Evolutionary conservation across 208 protist genomes (phyloP).

Genomic region (Leishmania tropica): DNA sequence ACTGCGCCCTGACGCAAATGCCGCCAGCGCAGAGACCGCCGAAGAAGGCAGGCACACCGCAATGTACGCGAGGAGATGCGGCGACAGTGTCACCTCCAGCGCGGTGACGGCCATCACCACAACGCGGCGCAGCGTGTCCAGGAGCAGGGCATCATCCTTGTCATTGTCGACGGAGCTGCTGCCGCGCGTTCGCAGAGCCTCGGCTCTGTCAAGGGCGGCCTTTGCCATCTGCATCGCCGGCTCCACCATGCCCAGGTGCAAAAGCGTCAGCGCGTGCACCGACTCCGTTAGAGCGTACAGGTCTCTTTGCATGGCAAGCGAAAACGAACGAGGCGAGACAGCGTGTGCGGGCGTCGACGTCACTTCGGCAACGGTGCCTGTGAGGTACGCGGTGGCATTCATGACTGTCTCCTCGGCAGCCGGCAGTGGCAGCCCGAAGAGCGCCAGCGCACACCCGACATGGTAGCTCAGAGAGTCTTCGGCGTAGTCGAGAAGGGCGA

Average conservation of each 20-base stretch:
- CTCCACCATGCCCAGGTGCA: slow-evolving; percentile 70
- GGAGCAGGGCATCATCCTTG: slow-evolving; percentile 12
- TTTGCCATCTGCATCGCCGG: slow-evolving; percentile 41
- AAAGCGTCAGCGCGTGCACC: slow-evolving; percentile 69
- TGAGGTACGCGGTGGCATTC: slow-evolving; percentile 20
- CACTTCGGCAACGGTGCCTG: neutral
- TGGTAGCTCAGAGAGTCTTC: slow-evolving; percentile 33
- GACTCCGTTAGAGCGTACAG: slow-evolving; percentile 58
- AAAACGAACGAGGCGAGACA: slow-evolving; percentile 1
- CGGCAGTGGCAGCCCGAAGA: slow-evolving; percentile 63
- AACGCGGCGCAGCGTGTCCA: slow-evolving; percentile 45
- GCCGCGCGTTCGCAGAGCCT: neutral
- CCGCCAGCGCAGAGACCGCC: slow-evolving; percentile 55
- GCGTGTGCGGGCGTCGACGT: neutral
- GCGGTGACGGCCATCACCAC: slow-evolving; percentile 49
- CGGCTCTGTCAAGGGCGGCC: slow-evolving; percentile 18
- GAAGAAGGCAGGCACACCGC: slow-evolving; percentile 69
- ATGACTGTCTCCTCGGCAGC: slow-evolving; percentile 42
- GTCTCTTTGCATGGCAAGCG: slow-evolving; percentile 23
- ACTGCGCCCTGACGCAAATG: slow-evolving; percentile 38
- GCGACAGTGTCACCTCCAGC: slow-evolving; percentile 45
- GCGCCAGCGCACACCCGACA: slow-evolving; percentile 46
- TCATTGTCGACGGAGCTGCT: neutral
- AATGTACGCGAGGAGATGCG: slow-evolving; percentile 59
- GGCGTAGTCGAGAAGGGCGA: slow-evolving; percentile 35